These are phyloP conservation scores for Aureobasidium sp. DNA, from an alignment of 2,329 filamentous ascomycete species.

Conservation along the genomic window DNA sequence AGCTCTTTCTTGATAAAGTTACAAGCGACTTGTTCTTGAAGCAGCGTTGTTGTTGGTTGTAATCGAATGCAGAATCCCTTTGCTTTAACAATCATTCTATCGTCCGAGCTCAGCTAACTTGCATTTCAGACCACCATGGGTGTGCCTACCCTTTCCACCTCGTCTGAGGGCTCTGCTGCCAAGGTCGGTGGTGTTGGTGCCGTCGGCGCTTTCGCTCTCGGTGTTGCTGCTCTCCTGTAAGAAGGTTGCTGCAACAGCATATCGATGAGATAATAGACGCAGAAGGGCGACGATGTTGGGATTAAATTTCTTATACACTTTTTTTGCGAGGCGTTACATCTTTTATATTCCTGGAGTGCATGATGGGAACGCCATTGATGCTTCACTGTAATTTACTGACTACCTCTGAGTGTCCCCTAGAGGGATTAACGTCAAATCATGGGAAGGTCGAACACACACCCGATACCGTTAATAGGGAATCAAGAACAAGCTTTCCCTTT, in stretches of 20 bases:
- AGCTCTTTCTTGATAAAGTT: neutral
- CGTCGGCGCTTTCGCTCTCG: constrained; percentile 12
- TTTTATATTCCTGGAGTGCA: constrained; percentile 4
- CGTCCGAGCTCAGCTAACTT: neutral
- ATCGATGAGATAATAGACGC: neutral
- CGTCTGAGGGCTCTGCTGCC: constrained; percentile 9
- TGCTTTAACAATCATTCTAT: neutral
- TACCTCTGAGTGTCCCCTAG: neutral
- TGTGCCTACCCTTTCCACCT: neutral
- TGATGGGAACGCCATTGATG: constrained; percentile 11
- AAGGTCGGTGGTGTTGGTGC: neutral
- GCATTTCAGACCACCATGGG: constrained; percentile 9
- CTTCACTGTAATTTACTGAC: constrained; percentile 9
- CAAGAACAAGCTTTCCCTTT: neutral
- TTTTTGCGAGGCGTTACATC: constrained; percentile 7
- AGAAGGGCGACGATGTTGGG: neutral
- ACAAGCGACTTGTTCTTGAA: neutral
- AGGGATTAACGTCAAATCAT: constrained; percentile 1
- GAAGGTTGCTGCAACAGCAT: neutral
- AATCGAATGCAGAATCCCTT: neutral
- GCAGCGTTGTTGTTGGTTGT: neutral
- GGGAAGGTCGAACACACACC: neutral
- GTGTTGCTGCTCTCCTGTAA: constrained; percentile 14
- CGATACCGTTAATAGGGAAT: constrained; percentile 10
- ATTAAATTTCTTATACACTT: constrained; percentile 12